Evolutionary conservation across 192 early-diverging fungal species (phyloP).

Genomic region (Mortierella antarctica): DNA sequence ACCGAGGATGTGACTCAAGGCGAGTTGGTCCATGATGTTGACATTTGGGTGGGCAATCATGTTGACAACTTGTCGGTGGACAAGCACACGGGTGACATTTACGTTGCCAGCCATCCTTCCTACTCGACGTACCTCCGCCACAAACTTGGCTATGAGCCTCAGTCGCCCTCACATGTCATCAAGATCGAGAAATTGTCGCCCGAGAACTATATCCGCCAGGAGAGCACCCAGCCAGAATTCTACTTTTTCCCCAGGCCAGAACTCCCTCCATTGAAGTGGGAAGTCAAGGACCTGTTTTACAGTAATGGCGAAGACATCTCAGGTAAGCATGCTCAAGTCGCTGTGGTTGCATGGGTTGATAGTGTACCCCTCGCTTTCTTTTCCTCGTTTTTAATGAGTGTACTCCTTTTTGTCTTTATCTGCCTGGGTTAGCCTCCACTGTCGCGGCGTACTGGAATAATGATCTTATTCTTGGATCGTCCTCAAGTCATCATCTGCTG

Average conservation of each 20-base stretch:
- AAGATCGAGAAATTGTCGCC: conserved; percentile 47
- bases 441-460: conserved; percentile 45
- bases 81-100: conserved; percentile 42
- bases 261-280: conserved; percentile 48
- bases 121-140: conserved; percentile 47
- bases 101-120: conserved; percentile 46
- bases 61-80: conserved; percentile 48
- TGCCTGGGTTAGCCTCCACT: conserved; percentile 20
- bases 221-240: conserved; percentile 27
- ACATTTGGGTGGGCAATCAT: conserved; percentile 47
- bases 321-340: neutral
- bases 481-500: conserved; percentile 37
- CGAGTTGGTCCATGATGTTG: conserved; percentile 26
- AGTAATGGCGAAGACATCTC: conserved; percentile 54
- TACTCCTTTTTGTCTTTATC: neutral
- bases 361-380: neutral
- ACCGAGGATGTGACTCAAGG: conserved; percentile 30
- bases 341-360: neutral
- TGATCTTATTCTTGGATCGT: conserved; percentile 47
- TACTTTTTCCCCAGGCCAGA: conserved; percentile 41
- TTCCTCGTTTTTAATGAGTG: neutral
- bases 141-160: conserved; percentile 40
- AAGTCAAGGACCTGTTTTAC: conserved; percentile 51
- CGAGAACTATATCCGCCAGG: conserved; percentile 38
- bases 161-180: conserved; percentile 44